Conservation (phyloP, 306 rosid species). For the Potentilla sterilis region DNA sequence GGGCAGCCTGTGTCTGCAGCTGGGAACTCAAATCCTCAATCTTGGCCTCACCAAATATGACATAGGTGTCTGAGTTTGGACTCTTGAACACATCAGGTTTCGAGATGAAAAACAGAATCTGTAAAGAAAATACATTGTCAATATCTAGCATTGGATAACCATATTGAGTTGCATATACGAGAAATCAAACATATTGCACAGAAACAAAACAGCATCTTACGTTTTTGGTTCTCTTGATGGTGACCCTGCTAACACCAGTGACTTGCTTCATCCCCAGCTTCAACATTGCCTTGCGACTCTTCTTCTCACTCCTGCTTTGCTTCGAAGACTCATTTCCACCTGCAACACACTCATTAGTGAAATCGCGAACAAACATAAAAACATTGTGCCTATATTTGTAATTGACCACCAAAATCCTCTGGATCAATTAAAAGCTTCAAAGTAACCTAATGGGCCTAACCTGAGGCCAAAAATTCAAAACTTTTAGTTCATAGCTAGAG, state of each 20-base stretch:
- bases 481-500: neutral
- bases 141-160: neutral
- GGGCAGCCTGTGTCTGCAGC: constrained; percentile 86
- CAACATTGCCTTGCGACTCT: constrained; percentile 96
- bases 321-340: constrained; percentile 73
- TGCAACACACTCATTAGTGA: constrained; percentile 29
- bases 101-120: constrained; percentile 82
- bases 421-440: neutral
- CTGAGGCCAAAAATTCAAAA: too few relatives aligned
- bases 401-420: neutral
- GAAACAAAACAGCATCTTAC: constrained; percentile 29
- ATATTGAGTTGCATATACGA: neutral
- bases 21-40: constrained; percentile 89
- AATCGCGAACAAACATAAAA: neutral
- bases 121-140: constrained; percentile 15
- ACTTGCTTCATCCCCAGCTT: constrained; percentile 90
- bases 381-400: neutral
- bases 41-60: constrained; percentile 85
- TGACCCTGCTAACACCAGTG: constrained; percentile 84
- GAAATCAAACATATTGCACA: neutral
- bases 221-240: constrained; percentile 85
- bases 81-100: constrained; percentile 94
- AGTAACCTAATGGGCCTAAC: neutral
- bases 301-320: constrained; percentile 98
- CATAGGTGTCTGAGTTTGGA: constrained; percentile 77